These are phyloP conservation scores for Gymnopilus junonius DNA, from an alignment of 768 basidiomycete genomes.

Conservation along the genomic window DNA sequence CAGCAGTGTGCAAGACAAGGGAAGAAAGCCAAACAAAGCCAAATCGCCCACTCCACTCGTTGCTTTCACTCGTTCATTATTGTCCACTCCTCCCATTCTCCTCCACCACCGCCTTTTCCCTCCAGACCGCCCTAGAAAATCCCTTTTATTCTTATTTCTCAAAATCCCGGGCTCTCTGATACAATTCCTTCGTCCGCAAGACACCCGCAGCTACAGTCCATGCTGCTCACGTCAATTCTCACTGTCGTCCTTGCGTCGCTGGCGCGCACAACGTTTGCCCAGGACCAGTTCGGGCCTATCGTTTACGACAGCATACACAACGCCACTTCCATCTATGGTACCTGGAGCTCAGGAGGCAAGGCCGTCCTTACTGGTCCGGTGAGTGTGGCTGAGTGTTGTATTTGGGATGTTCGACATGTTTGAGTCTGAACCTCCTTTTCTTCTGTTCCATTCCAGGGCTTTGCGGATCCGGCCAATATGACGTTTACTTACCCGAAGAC, in stretches of 20 bases:
- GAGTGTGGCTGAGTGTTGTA: conserved; percentile 39
- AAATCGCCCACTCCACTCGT: conserved; percentile 34
- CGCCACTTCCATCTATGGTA: conserved; percentile 71
- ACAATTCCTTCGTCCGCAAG: conserved; percentile 9
- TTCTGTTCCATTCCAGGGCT: conserved; percentile 52
- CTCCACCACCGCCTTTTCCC: conserved; percentile 15
- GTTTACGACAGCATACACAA: conserved; percentile 57
- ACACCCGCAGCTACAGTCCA: conserved; percentile 26
- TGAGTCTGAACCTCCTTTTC: conserved; percentile 11
- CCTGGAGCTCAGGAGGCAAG: conserved; percentile 84
- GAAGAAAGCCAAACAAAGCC: conserved; percentile 31
- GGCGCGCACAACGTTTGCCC: conserved; percentile 36
- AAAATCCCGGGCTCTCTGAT: background rate
- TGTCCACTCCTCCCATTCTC: conserved; percentile 23
- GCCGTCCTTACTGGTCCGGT: conserved; percentile 83
- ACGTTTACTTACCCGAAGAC: conserved; percentile 84
- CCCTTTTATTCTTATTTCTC: background rate
- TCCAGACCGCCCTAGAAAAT: conserved; percentile 9
- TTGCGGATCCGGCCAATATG: conserved; percentile 82
- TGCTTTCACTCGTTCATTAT: conserved; percentile 32
- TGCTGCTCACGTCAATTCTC: conserved; percentile 45
- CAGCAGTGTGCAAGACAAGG: conserved; percentile 19
- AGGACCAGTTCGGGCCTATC: conserved; percentile 36
- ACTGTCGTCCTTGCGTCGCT: conserved; percentile 43
- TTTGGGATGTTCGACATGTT: conserved; percentile 2